These are phyloP conservation scores for Jacaranda mimosifolia DNA, from an alignment of 257 asterid species.

Conservation along the genomic window DNA sequence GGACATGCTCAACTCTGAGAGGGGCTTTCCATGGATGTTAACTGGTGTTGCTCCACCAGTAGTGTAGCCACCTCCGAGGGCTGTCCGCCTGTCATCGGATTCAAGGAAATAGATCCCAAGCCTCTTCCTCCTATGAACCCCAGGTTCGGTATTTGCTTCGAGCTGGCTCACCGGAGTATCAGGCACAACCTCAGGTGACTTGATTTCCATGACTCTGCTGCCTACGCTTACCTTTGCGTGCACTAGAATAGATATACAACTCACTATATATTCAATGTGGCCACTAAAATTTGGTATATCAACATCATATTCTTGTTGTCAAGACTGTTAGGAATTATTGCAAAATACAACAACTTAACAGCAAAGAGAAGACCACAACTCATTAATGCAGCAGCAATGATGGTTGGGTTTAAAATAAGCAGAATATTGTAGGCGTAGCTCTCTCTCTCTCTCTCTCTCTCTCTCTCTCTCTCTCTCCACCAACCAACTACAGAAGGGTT, in stretches of 20 bases:
- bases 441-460: neutral
- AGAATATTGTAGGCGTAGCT: neutral
- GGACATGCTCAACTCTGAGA: conserved; percentile 62
- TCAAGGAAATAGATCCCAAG: conserved; percentile 78
- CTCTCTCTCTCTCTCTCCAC: conserved; percentile 13
- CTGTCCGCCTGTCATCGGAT: conserved; percentile 85
- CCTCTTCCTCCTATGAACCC: conserved; percentile 55
- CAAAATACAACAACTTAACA: conserved; percentile 26
- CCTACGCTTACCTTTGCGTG: neutral
- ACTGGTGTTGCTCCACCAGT: conserved; percentile 87
- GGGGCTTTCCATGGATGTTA: conserved; percentile 87
- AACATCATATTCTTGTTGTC: conserved; percentile 30
- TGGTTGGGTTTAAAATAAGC: conserved; percentile 39
- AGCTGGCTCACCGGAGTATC: conserved; percentile 27
- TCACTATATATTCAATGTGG: conserved; percentile 26
- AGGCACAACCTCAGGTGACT: conserved; percentile 57
- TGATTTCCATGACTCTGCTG: conserved; percentile 58
- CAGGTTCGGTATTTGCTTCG: conserved; percentile 28
- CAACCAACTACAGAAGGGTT: conserved; percentile 26
- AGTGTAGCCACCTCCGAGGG: conserved; percentile 82
- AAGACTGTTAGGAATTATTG: conserved; percentile 42
- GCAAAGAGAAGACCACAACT: conserved; percentile 21
- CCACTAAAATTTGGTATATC: conserved; percentile 42
- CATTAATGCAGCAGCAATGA: conserved; percentile 50
- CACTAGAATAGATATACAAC: neutral